phyloP scores from a whole-genome alignment of 352 stramenopile species.

The Pythium myriotylum region DNA sequence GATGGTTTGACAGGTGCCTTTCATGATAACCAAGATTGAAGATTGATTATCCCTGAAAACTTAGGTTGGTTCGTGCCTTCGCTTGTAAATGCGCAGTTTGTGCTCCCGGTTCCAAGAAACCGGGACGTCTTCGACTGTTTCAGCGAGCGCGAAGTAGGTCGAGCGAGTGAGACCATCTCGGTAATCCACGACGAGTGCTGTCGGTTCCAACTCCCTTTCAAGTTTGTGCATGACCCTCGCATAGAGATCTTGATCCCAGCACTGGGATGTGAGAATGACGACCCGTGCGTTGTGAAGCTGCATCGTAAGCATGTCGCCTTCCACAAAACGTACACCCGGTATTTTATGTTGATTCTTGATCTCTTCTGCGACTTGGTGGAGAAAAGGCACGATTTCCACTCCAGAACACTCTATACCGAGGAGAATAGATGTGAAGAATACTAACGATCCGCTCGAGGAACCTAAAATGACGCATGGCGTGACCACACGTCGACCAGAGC shows the following conservation, averaged over 20 bases:
- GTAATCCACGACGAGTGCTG: slow-evolving; percentile 57
- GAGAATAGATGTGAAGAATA: slow-evolving; percentile 47
- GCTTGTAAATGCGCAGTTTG: slow-evolving; percentile 42
- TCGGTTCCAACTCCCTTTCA: slow-evolving; percentile 34
- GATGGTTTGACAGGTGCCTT: too few species aligned
- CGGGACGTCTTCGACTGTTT: slow-evolving; percentile 23
- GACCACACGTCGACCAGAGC: not conserved
- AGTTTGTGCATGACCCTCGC: slow-evolving; percentile 41
- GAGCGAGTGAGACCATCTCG: slow-evolving; percentile 37
- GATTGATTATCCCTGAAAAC: not conserved
- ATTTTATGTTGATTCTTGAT: slow-evolving; percentile 15
- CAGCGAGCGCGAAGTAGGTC: slow-evolving; percentile 30
- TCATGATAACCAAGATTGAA: too few species aligned
- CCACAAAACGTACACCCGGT: slow-evolving; percentile 32
- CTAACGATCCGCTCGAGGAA: slow-evolving; percentile 57
- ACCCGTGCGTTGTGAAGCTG: slow-evolving; percentile 31
- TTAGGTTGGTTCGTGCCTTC: too few species aligned
- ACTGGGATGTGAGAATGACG: slow-evolving; percentile 64
- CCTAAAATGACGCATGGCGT: slow-evolving; percentile 41
- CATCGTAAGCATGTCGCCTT: slow-evolving; percentile 46
- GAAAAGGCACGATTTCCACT: slow-evolving; percentile 57
- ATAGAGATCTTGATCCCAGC: slow-evolving; percentile 52
- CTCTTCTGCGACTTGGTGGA: slow-evolving; percentile 30
- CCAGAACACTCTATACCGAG: slow-evolving; percentile 35
- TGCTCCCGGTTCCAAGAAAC: slow-evolving; percentile 52